These are phyloP conservation scores for Sugiyamaella paludigena DNA, from an alignment of 1,139 yeast species.

Conservation along the genomic window DNA sequence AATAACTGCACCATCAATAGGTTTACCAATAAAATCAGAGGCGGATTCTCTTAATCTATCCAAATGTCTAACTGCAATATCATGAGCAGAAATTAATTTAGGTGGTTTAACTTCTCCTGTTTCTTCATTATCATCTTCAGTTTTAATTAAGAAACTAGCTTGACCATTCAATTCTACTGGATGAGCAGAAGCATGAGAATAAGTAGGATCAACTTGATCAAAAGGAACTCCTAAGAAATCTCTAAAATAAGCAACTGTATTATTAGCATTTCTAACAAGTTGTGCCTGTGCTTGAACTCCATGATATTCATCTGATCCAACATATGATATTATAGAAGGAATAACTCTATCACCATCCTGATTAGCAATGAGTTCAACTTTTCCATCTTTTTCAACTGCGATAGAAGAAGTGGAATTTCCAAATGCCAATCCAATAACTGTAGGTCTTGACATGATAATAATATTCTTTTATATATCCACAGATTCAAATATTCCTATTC, in stretches of 20 bases:
- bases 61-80: constrained; percentile 81
- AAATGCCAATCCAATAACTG: constrained; percentile 91
- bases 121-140: constrained; percentile 43
- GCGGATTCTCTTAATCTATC: constrained; percentile 83
- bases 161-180: constrained; percentile 70
- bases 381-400: constrained; percentile 89
- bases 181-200: constrained; percentile 63
- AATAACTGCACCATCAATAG: constrained; percentile 78
- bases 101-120: constrained; percentile 29
- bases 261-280: constrained; percentile 81
- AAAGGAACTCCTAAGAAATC: constrained; percentile 82
- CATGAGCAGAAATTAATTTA: constrained; percentile 61
- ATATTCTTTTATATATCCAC: not conserved
- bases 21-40: constrained; percentile 82
- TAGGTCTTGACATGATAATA: constrained; percentile 35
- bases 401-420: constrained; percentile 96
- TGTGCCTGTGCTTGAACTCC: constrained; percentile 96
- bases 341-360: constrained; percentile 98
- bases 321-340: constrained; percentile 88
- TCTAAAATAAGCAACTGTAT: constrained; percentile 89
- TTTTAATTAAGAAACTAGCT: constrained; percentile 61
- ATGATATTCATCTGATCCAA: constrained; percentile 93
- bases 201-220: constrained; percentile 63
- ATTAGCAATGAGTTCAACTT: constrained; percentile 96
- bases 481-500: too few species aligned